These are phyloP conservation scores for Gnaphalium uliginosum DNA, from an alignment of 129 eudicot genomes.

Conservation along the genomic window DNA sequence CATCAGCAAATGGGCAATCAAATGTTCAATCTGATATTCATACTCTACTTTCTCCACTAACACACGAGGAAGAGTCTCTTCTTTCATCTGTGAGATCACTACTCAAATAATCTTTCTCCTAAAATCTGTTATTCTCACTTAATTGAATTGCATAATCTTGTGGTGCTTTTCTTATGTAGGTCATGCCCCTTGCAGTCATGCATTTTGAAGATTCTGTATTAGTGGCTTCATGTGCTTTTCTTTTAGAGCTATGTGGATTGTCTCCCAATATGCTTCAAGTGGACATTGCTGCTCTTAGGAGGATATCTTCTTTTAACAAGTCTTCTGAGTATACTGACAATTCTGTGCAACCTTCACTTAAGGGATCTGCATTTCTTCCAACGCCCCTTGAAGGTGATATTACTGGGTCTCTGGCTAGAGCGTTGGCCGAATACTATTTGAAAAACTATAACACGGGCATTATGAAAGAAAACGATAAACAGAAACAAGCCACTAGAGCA, in stretches of 20 bases:
- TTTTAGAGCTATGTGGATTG: slow-evolving; percentile 87
- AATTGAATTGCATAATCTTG: slow-evolving; percentile 21
- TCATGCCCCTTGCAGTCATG: slow-evolving; percentile 81
- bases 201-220: slow-evolving; percentile 78
- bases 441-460: slow-evolving; percentile 46
- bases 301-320: slow-evolving; percentile 71
- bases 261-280: slow-evolving; percentile 78
- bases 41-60: slow-evolving; percentile 67
- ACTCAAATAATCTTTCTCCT: slow-evolving; percentile 16
- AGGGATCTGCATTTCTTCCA: slow-evolving; percentile 47
- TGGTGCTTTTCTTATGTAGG: slow-evolving; percentile 40
- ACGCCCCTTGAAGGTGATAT: slow-evolving; percentile 59
- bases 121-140: slow-evolving; percentile 7
- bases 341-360: slow-evolving; percentile 48
- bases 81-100: slow-evolving; percentile 65
- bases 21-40: slow-evolving; percentile 85
- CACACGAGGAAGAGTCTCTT: slow-evolving; percentile 72
- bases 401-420: slow-evolving; percentile 80
- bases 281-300: slow-evolving; percentile 80
- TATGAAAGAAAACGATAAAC: slow-evolving; percentile 38
- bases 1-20: slow-evolving; percentile 59
- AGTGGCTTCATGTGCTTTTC: slow-evolving; percentile 92
- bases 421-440: slow-evolving; percentile 80
- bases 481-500: slow-evolving; percentile 56
- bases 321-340: slow-evolving; percentile 44